Percentiles rank a stretch among this genome's conserved stretches.
These are phyloP conservation scores for Trichothecium sympodiale DNA, from an alignment of 2,329 filamentous ascomycete genomes.

Conservation along the genomic window DNA sequence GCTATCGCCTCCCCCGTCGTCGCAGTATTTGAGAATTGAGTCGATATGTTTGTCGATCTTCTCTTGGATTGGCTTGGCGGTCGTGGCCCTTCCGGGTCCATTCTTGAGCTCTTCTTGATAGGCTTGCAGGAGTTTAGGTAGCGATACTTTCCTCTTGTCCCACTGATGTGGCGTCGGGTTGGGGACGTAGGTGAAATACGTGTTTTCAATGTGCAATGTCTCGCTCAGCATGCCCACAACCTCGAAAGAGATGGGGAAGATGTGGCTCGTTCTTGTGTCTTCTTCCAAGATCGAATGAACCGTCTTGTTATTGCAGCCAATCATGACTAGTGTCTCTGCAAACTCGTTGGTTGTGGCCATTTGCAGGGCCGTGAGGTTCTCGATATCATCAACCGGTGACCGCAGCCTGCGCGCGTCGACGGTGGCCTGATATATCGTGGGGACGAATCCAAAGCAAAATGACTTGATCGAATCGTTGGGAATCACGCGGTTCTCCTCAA, in stretches of 20 bases:
- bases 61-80: constrained; percentile 12
- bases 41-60: constrained; percentile 15
- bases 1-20: constrained; percentile 6
- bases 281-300: constrained; percentile 30
- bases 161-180: constrained; percentile 45
- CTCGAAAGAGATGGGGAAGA: constrained; percentile 46
- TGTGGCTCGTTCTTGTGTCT: constrained; percentile 29
- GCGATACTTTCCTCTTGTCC: constrained; percentile 36
- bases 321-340: constrained; percentile 36
- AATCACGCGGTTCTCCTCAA: constrained; percentile 38
- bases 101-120: constrained; percentile 18
- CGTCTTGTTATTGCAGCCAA: constrained; percentile 43
- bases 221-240: constrained; percentile 46
- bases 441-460: constrained; percentile 42
- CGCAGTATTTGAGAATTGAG: constrained; percentile 11
- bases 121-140: constrained; percentile 28
- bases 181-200: constrained; percentile 40
- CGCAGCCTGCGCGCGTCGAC: constrained; percentile 26
- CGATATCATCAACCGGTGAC: constrained; percentile 26
- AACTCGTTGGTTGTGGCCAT: constrained; percentile 39
- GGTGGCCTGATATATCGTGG: constrained; percentile 37
- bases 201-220: constrained; percentile 36
- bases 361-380: constrained; percentile 30
- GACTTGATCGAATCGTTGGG: constrained; percentile 42
- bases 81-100: constrained; percentile 7